phyloP scores from a whole-genome alignment of 805 yeast species.

The Blastobotrys americana region DNA sequence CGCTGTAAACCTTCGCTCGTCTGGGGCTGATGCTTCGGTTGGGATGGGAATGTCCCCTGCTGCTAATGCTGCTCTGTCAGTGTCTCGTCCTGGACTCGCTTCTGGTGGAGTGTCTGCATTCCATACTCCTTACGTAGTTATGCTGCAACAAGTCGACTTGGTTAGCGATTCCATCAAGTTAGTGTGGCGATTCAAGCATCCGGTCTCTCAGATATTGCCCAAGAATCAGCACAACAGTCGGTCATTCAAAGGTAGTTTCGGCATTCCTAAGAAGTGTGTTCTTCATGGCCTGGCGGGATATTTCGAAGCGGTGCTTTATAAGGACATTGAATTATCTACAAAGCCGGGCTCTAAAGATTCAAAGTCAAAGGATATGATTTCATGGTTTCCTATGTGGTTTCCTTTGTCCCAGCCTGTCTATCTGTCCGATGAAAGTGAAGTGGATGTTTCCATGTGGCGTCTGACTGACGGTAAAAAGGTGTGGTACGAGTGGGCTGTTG shows the following conservation, averaged over 20 bases:
- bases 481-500: constrained; percentile 66
- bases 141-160: constrained; percentile 35
- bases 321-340: constrained; percentile 48
- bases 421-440: constrained; percentile 46
- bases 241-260: constrained; percentile 34
- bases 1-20: constrained; percentile 11
- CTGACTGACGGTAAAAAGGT: constrained; percentile 36
- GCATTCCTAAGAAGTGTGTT: constrained; percentile 42
- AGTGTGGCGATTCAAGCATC: constrained; percentile 60
- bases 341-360: constrained; percentile 33
- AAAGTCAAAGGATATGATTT: constrained; percentile 40
- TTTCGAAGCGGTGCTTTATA: constrained; percentile 64
- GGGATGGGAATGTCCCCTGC: constrained; percentile 2
- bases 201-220: constrained; percentile 22
- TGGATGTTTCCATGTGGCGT: constrained; percentile 48
- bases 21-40: constrained; percentile 4
- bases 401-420: constrained; percentile 51
- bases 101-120: constrained; percentile 10
- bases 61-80: constrained; percentile 1
- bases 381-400: constrained; percentile 66
- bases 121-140: constrained; percentile 41
- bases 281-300: constrained; percentile 72
- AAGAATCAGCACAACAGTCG: constrained; percentile 21
- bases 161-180: constrained; percentile 40
- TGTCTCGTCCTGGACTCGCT: constrained; percentile 2